Conservation (phyloP, 2,329 filamentous ascomycete species). For the Biscogniauxia marginata region DNA sequence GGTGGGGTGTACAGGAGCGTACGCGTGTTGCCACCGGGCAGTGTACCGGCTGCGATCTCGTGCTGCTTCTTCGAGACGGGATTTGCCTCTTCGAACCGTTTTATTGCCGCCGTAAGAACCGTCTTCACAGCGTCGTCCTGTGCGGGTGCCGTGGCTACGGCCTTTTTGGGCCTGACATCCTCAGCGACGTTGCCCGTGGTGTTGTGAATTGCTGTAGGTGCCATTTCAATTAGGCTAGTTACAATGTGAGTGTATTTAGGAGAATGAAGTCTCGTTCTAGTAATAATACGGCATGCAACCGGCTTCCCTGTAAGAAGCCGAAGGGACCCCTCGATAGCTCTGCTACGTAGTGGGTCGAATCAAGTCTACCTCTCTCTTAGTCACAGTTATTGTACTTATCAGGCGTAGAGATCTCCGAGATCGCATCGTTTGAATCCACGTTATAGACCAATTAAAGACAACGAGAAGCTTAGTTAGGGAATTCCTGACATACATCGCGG, state of each 20-base stretch:
- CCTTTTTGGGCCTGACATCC: background rate
- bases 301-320: background rate
- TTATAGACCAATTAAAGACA: background rate
- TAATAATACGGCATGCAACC: background rate
- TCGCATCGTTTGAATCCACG: background rate
- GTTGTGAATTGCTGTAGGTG: background rate
- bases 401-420: background rate
- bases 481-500: background rate
- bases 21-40: conserved; percentile 33
- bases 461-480: background rate
- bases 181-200: background rate
- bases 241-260: background rate
- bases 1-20: conserved; percentile 37
- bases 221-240: background rate
- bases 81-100: conserved; percentile 37
- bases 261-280: background rate
- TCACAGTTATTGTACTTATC: background rate
- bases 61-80: conserved; percentile 39
- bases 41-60: conserved; percentile 32
- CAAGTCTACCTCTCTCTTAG: background rate
- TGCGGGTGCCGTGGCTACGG: background rate
- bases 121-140: conserved; percentile 17
- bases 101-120: conserved; percentile 34
- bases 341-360: background rate
- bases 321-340: background rate